Percentiles rank a stretch among this genome's conserved stretches.
Conservation (phyloP, 2,329 filamentous ascomycete genomes). For the Aspergillus nomiae region DNA sequence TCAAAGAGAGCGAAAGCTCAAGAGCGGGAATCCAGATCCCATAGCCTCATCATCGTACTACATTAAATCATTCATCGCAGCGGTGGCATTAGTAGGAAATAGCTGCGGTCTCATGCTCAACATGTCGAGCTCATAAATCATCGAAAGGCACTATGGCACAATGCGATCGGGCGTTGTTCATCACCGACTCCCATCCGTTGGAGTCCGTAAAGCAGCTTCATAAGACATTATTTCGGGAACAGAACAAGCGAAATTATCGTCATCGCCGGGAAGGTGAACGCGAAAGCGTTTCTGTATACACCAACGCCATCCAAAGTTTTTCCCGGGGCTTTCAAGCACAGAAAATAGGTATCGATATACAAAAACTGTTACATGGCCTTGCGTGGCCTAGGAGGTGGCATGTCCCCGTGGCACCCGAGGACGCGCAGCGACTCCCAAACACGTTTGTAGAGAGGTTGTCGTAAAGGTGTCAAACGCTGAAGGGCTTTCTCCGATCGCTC, state of each 20-base stretch:
- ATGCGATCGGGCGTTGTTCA: not conserved
- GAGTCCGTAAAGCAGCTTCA: not conserved
- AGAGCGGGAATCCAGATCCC: not conserved
- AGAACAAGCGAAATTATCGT: not conserved
- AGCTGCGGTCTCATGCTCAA: not conserved
- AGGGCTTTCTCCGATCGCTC: slow-evolving; percentile 27
- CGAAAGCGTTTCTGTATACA: not conserved
- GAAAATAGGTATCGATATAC: not conserved
- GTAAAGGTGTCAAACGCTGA: slow-evolving; percentile 22
- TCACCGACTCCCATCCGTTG: not conserved
- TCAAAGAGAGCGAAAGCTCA: slow-evolving; percentile 4
- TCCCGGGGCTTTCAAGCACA: not conserved
- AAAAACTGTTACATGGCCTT: slow-evolving; percentile 17
- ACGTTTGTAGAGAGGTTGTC: slow-evolving; percentile 26
- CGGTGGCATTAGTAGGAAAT: not conserved
- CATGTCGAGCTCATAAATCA: slow-evolving; percentile 8
- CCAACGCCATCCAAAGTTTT: slow-evolving; percentile 16
- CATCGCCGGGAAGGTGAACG: not conserved
- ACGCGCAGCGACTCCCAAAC: slow-evolving; percentile 29
- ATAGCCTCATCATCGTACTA: slow-evolving; percentile 7
- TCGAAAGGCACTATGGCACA: not conserved
- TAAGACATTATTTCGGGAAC: not conserved
- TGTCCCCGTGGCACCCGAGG: slow-evolving; percentile 27
- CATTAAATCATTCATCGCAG: slow-evolving; percentile 11
- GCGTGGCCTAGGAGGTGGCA: slow-evolving; percentile 19